phyloP scores from a whole-genome alignment of 2,329 filamentous ascomycete species.

The Ambrosiella xylebori region DNA sequence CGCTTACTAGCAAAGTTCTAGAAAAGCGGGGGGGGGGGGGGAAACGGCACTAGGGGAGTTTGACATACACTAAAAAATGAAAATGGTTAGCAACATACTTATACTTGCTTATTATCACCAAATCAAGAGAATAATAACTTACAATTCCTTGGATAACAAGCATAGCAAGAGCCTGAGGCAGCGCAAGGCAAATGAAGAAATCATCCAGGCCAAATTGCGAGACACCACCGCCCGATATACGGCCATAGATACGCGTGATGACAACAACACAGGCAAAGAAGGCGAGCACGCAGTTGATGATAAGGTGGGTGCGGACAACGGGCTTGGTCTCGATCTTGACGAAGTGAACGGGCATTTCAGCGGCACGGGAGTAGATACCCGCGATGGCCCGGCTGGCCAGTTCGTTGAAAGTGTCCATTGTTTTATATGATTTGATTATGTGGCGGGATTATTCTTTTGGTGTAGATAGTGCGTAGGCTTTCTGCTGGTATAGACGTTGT shows the following conservation, averaged over 20 bases:
- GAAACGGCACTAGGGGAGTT: background rate
- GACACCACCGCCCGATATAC: conserved; percentile 15
- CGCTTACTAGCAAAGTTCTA: background rate
- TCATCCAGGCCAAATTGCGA: conserved; percentile 23
- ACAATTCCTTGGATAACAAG: conserved; percentile 19
- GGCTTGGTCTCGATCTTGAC: conserved; percentile 11
- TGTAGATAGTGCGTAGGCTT: background rate
- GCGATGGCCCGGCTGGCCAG: background rate
- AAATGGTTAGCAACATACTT: background rate
- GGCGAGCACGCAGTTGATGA: conserved; percentile 16
- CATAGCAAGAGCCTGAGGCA: conserved; percentile 19
- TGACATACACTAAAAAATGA: conserved; percentile 11
- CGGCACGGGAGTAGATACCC: background rate
- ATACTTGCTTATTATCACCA: background rate
- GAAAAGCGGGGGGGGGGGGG: background rate
- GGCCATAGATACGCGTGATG: conserved; percentile 17
- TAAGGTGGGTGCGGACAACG: conserved; percentile 17
- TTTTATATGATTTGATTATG: background rate
- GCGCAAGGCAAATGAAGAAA: conserved; percentile 20
- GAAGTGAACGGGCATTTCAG: conserved; percentile 9
- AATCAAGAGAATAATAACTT: conserved; percentile 12
- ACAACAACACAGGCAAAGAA: conserved; percentile 16
- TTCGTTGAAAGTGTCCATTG: background rate
- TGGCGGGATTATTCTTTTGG: background rate
- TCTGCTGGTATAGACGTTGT: too few relatives aligned